Evolutionary conservation across 768 basidiomycete genomes (phyloP).

Genomic region (Russula vinacea): DNA sequence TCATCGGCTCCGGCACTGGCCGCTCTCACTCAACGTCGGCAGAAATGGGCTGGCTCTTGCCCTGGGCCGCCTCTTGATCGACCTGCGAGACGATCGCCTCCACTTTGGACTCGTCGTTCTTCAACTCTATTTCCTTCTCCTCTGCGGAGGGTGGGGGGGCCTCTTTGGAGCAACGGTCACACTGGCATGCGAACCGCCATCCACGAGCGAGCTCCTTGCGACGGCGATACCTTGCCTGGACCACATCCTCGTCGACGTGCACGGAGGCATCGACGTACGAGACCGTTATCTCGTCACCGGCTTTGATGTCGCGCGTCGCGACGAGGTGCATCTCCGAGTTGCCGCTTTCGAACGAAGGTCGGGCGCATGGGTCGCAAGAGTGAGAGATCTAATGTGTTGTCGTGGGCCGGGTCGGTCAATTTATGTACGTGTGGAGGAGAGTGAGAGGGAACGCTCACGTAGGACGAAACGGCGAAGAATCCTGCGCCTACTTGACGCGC

Average conservation of each 20-base stretch:
- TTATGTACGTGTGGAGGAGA: background rate
- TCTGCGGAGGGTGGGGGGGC: slow-evolving; percentile 33
- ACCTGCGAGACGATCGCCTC: slow-evolving; percentile 37
- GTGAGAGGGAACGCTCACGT: slow-evolving; percentile 43
- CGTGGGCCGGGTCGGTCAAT: too few relatives aligned
- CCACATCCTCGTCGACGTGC: slow-evolving; percentile 49
- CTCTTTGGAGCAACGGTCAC: slow-evolving; percentile 62
- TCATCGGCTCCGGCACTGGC: background rate
- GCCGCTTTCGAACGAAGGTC: slow-evolving; percentile 61
- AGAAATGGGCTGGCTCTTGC: slow-evolving; percentile 20
- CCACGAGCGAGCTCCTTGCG: slow-evolving; percentile 74
- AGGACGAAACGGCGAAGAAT: slow-evolving; percentile 73
- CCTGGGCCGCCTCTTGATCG: slow-evolving; percentile 8
- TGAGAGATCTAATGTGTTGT: slow-evolving; percentile 50
- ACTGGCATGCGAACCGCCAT: slow-evolving; percentile 78
- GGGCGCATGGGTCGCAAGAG: slow-evolving; percentile 67
- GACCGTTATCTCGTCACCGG: slow-evolving; percentile 72
- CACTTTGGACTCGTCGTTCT: slow-evolving; percentile 52
- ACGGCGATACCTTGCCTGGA: slow-evolving; percentile 59
- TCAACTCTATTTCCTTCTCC: slow-evolving; percentile 35
- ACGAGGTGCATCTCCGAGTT: slow-evolving; percentile 69
- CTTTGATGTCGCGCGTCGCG: slow-evolving; percentile 62
- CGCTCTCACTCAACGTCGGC: slow-evolving; percentile 22
- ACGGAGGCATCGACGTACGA: slow-evolving; percentile 70
- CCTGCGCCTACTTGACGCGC: slow-evolving; percentile 71